Conservation (phyloP, 176 grass and related monocot genomes). For the Calamus simplicifolius region DNA sequence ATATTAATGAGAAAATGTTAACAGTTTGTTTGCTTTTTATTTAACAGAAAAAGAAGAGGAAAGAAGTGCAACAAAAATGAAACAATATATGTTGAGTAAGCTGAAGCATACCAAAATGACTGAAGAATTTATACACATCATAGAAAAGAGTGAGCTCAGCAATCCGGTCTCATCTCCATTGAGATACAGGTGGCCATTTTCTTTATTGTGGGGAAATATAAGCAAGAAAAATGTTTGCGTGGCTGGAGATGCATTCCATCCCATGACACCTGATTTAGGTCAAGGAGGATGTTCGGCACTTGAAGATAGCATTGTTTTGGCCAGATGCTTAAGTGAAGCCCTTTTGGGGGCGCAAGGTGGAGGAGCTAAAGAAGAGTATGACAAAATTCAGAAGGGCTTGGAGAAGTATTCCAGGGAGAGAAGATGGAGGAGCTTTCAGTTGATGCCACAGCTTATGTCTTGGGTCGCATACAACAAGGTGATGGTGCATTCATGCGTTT, state of each 20-base stretch:
- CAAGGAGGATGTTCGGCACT: conserved; percentile 63
- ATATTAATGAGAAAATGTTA: no score
- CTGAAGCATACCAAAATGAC: conserved; percentile 26
- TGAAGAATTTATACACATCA: conserved; percentile 13
- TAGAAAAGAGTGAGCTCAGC: conserved; percentile 46
- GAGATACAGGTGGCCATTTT: conserved; percentile 44
- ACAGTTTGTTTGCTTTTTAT: neutral
- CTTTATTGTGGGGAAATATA: conserved; percentile 28
- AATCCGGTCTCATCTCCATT: conserved; percentile 42
- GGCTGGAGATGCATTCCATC: conserved; percentile 70
- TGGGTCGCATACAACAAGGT: no score
- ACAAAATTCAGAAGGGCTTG: conserved; percentile 24
- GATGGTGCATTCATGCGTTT: no score
- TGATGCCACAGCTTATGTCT: conserved; percentile 2
- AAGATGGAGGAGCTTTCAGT: conserved; percentile 50
- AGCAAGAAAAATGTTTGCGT: conserved; percentile 52
- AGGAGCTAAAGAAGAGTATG: neutral
- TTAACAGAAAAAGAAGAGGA: conserved; percentile 24
- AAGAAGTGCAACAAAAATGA: conserved; percentile 30
- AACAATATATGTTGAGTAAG: conserved; percentile 28
- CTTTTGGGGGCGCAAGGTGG: neutral
- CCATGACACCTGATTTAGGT: conserved; percentile 78
- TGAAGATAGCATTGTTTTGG: conserved; percentile 53
- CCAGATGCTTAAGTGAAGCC: conserved; percentile 42
- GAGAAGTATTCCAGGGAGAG: conserved; percentile 32